A percentile compares a stretch with the other conserved stretches of the same genome.
These are phyloP conservation scores for Rhizophagus prolifer DNA, from an alignment of 192 early-diverging fungal genomes.

Conservation along the genomic window DNA sequence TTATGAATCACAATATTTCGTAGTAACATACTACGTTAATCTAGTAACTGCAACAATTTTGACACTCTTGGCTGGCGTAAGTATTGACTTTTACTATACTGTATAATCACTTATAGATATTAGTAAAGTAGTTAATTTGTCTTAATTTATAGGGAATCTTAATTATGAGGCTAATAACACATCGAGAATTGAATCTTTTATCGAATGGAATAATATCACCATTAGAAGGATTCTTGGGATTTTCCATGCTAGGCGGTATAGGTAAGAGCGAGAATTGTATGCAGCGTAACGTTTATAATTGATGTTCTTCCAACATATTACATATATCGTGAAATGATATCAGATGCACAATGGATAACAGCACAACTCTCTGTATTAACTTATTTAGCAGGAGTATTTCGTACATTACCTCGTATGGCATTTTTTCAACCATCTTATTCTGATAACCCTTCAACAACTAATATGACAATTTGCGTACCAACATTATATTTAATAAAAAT, in stretches of 20 bases:
- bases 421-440: slow-evolving; percentile 10
- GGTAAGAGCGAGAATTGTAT: background rate
- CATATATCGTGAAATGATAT: background rate
- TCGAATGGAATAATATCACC: slow-evolving; percentile 13
- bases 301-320: slow-evolving; percentile 1
- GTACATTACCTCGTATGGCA: slow-evolving; percentile 2
- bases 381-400: background rate
- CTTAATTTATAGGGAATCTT: background rate
- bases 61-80: background rate
- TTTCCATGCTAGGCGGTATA: background rate
- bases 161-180: background rate
- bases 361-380: background rate
- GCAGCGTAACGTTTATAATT: background rate
- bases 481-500: background rate
- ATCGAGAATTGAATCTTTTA: background rate
- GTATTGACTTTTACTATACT: background rate
- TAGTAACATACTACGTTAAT: background rate
- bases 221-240: slow-evolving; percentile 6
- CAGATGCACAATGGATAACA: slow-evolving; percentile 3
- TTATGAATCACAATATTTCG: background rate
- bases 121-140: background rate
- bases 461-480: background rate
- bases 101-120: background rate
- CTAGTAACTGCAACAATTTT: background rate
- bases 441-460: no score